A percentile compares a stretch with the other conserved stretches of the same genome.
Evolutionary conservation across 2,329 filamentous ascomycete species (phyloP).

Genomic region (Elsinoe perseae): DNA sequence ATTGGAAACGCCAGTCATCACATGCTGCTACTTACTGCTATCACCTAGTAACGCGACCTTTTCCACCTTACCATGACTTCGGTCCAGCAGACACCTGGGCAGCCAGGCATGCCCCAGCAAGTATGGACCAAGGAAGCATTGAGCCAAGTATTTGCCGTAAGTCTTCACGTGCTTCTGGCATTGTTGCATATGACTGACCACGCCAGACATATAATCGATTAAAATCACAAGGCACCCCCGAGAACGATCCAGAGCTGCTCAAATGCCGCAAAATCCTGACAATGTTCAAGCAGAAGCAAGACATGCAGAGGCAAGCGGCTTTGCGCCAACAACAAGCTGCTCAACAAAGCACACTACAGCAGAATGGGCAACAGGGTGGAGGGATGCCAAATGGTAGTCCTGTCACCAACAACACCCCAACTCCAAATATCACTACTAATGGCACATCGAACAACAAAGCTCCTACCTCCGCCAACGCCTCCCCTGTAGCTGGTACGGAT

Average conservation of each 20-base stretch:
- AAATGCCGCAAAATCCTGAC: constrained; percentile 69
- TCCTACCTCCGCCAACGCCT: constrained; percentile 23
- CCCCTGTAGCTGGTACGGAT: constrained; percentile 28
- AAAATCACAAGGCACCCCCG: constrained; percentile 74
- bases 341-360: constrained; percentile 41
- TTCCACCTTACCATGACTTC: constrained; percentile 13
- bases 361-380: constrained; percentile 39
- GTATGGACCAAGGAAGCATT: constrained; percentile 12
- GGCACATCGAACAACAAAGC: constrained; percentile 21
- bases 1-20: not conserved
- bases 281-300: constrained; percentile 44
- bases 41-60: not conserved
- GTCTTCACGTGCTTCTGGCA: constrained; percentile 9
- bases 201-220: constrained; percentile 77
- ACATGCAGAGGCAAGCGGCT: constrained; percentile 34
- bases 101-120: constrained; percentile 7
- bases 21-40: not conserved
- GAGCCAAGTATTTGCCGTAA: constrained; percentile 7
- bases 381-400: constrained; percentile 45
- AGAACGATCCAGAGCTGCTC: constrained; percentile 77
- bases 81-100: constrained; percentile 11
- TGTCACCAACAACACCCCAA: constrained; percentile 30
- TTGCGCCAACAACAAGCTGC: constrained; percentile 41
- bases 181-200: not conserved
- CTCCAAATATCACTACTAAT: constrained; percentile 27